Percentiles rank a stretch among this genome's conserved stretches.
phyloP scores from a whole-genome alignment of 345 rosid species.

The Nasturtium officinale region DNA sequence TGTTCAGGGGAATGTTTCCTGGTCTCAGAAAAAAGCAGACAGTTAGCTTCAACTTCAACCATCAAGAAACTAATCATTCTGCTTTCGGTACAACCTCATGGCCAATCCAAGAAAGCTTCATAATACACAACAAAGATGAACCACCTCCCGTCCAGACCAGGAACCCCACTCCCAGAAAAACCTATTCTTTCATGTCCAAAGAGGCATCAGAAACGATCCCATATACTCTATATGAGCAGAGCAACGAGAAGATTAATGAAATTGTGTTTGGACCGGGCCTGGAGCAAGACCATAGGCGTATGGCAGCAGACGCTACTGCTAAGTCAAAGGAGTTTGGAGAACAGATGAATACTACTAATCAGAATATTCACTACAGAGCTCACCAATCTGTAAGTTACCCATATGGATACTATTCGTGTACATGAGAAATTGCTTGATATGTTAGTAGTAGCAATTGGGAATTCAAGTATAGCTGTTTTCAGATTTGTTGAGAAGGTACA shows the following conservation, averaged over 20 bases:
- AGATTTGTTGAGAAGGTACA: constrained; percentile 39
- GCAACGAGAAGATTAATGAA: constrained; percentile 67
- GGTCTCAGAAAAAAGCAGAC: constrained; percentile 54
- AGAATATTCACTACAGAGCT: constrained; percentile 49
- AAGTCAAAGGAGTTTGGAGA: constrained; percentile 61
- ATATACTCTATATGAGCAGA: constrained; percentile 65
- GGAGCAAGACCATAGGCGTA: constrained; percentile 55
- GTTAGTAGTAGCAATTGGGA: constrained; percentile 7
- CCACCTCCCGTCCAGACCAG: constrained; percentile 80
- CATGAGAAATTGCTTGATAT: constrained; percentile 24
- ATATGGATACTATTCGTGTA: constrained; percentile 48
- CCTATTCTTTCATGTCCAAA: constrained; percentile 90
- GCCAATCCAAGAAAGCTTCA: constrained; percentile 89
- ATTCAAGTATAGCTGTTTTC: constrained; percentile 17
- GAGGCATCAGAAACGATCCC: constrained; percentile 69
- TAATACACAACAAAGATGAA: constrained; percentile 64
- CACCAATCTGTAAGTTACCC: constrained; percentile 64
- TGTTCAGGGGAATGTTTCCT: constrained; percentile 70
- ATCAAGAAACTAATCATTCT: constrained; percentile 48
- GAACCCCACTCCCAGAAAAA: constrained; percentile 77
- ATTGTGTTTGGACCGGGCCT: constrained; percentile 76
- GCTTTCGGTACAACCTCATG: constrained; percentile 53
- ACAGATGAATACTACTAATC: constrained; percentile 47
- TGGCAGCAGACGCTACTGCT: constrained; percentile 47
- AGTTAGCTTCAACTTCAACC: constrained; percentile 57